Evolutionary conservation across 345 rosid species (phyloP).

Genomic region (Chamaenerion angustifolium): DNA sequence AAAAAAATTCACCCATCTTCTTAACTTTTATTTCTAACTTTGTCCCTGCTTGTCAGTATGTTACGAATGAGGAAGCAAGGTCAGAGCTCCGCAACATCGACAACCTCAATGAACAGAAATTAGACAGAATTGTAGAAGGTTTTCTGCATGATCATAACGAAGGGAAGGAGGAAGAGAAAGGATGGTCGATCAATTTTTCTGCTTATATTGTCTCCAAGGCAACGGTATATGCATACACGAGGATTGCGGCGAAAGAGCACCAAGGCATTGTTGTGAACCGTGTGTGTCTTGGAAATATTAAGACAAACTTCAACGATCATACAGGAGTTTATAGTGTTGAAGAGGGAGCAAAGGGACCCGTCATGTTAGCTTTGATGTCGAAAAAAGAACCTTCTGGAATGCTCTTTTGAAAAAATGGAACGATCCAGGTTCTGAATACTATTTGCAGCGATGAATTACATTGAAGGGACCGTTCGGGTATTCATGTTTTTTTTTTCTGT

Average conservation of each 20-base stretch:
- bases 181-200: conserved; percentile 7
- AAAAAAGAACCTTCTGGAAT: conserved; percentile 10
- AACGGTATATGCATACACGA: conserved; percentile 8
- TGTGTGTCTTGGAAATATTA: no score
- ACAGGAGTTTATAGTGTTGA: conserved; percentile 3
- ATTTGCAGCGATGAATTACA: no score
- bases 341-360: conserved; percentile 11
- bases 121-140: conserved; percentile 11
- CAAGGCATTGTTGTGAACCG: no score
- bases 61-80: conserved; percentile 5
- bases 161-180: conserved; percentile 6
- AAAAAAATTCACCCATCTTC: no score
- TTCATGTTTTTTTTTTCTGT: no score
- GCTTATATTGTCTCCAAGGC: conserved; percentile 13
- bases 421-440: conserved; percentile 9
- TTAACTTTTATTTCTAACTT: no score
- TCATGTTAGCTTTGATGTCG: conserved; percentile 11
- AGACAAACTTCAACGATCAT: conserved; percentile 6
- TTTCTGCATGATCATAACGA: conserved; percentile 12
- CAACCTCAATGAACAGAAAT: conserved; percentile 9
- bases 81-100: conserved; percentile 7
- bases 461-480: no score
- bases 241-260: neutral
- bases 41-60: neutral
- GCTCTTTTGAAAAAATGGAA: conserved; percentile 7